Evolutionary conservation across 352 stramenopile genomes (phyloP), one percentile per base, ranked within the genome.

Genomic region (Globisporangium polare): DNA sequence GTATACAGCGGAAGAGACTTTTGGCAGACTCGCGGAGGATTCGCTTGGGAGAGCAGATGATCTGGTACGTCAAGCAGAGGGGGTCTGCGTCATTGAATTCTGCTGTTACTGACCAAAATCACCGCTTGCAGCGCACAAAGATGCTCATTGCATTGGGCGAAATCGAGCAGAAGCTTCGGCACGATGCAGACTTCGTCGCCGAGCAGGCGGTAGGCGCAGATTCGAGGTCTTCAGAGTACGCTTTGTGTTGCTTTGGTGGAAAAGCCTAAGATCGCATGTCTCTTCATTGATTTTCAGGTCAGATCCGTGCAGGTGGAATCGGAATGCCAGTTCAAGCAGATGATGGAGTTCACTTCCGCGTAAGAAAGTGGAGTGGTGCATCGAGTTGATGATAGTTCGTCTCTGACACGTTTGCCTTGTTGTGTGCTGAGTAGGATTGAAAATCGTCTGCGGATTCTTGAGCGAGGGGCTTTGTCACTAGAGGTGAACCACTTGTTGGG

Each of bases 1-100:
- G 9, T 59, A 77, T 15, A 22, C 67, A 43, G 64, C 71, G 2
- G 80, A 88, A 67, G 61, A 86, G 15, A 72, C 71, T 4, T 78
- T 90, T 31, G 63, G 72, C 10, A 53, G 55, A 20, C 53, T 81
- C 26, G 66, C 73, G n/a, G 65, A 73, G 18, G 67, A 79, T 10
- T 70, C 72, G 5, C 29, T 77, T 2, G 53, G 29, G 9, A 71
- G 66, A 33, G 68, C 66, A 18, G 78, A 88, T 49, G 73, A 85
- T 20, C 57, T 88, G 76, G 80, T 90, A 58, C n/a, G 54, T 51
- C 41, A 22, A 3, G 18, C 12, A 18, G 8, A 5, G 18, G 17
- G 27, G 37, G n/a, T 24, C 18, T 20, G 26, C 13, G 15, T 49
- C 2, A n/a, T 20, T 13, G 8, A 54, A 46, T 4, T 1, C 9